Percentiles rank a stretch among this genome's conserved stretches.
phyloP scores from a whole-genome alignment of 2,329 filamentous ascomycete genomes.

The Calonectria ilicicola region DNA sequence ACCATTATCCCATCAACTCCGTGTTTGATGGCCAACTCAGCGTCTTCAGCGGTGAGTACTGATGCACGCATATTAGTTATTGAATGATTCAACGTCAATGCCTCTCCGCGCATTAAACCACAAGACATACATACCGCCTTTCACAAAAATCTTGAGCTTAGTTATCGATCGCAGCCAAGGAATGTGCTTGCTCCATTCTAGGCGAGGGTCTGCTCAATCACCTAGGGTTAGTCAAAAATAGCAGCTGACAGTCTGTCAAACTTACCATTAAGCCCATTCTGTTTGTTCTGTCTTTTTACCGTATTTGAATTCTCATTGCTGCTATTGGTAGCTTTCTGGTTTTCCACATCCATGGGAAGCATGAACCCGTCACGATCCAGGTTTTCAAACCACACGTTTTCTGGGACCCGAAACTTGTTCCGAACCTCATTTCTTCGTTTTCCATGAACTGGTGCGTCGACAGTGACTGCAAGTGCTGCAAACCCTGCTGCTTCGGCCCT shows the following conservation, averaged over 20 bases:
- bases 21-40: conserved; percentile 12
- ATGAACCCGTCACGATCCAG: conserved; percentile 22
- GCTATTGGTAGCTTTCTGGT: conserved; percentile 12
- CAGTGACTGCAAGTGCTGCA: conserved; percentile 10
- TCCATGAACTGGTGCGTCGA: conserved; percentile 19
- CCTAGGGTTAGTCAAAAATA: too few relatives aligned
- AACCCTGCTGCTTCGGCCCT: conserved; percentile 17
- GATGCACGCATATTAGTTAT: not conserved
- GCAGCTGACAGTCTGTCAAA: too few relatives aligned
- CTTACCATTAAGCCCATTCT: conserved; percentile 20
- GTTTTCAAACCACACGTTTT: conserved; percentile 25
- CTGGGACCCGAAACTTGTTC: conserved; percentile 17
- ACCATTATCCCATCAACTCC: conserved; percentile 24
- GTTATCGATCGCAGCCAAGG: conserved; percentile 18
- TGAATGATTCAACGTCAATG: not conserved
- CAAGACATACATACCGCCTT: conserved; percentile 4
- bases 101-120: too few relatives aligned
- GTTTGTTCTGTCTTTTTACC: not conserved
- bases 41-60: conserved; percentile 19
- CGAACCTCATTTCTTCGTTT: conserved; percentile 24
- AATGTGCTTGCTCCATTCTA: conserved; percentile 20
- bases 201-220: not conserved
- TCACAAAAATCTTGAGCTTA: conserved; percentile 20
- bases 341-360: conserved; percentile 26
- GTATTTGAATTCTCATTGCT: not conserved